phyloP scores from a whole-genome alignment of 768 basidiomycete species.

The Porphyrellus cyaneotinctus region DNA sequence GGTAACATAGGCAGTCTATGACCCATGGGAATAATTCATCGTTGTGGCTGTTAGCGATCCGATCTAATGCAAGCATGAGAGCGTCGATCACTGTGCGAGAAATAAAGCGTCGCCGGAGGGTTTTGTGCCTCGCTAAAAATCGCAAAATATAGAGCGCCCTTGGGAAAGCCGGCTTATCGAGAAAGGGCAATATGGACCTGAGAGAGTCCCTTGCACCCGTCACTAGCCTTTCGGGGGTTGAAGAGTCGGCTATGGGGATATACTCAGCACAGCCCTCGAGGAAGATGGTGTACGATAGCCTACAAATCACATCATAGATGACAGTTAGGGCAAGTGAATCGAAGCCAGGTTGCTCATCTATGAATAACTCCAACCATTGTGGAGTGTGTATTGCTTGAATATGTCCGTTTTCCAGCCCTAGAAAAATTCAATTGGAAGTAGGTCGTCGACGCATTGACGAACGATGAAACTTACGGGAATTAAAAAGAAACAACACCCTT shows the following conservation, averaged over 20 bases:
- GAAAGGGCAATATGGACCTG: not conserved
- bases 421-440: not conserved
- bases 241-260: not conserved
- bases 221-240: not conserved
- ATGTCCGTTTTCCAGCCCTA: not conserved
- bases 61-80: not conserved
- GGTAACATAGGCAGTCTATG: not conserved
- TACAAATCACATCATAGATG: conserved; percentile 1
- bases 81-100: not conserved
- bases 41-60: too few species aligned
- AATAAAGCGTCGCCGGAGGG: not conserved
- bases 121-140: not conserved
- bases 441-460: not conserved
- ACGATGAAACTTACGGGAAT: not conserved
- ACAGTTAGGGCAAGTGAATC: not conserved
- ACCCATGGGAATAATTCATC: not conserved
- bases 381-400: not conserved
- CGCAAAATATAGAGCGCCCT: not conserved
- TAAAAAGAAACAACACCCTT: conserved; percentile 4
- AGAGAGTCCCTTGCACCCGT: not conserved
- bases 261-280: not conserved
- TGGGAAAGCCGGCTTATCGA: not conserved
- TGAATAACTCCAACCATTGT: not conserved
- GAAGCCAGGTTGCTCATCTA: not conserved
- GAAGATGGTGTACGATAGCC: not conserved